Evolutionary conservation across 371 early-diverging fungal species (phyloP), one percentile per base, ranked within the genome.

Genomic region (Mortierella sp.): DNA sequence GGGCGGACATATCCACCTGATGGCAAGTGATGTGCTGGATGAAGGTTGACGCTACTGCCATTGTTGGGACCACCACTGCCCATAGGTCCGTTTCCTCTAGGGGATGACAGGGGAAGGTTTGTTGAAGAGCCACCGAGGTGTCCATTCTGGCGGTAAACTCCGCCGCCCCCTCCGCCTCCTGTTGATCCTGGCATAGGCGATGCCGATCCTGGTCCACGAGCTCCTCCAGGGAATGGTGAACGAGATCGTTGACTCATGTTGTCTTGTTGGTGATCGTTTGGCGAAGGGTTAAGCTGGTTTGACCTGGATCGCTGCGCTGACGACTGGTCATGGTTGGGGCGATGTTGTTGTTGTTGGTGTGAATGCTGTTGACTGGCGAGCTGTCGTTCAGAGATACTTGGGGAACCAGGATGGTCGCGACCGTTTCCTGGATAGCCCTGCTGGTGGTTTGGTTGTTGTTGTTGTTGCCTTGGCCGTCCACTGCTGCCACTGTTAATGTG

Each of bases 1-100:
- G 84, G 84, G 19, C 84, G 84, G n/a, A 83, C 79, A 34, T 83
- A 83, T 1, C 84, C 84, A 10, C 85, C 85, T 24, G 79, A 64
- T 22, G 86, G 71, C 63, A 77, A 40, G 73, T 81, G 80, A 48
- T 67, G 78, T 7, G 70, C 79, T 48, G 86, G 72, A 77, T 69
- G 70, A 67, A 68, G 68, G 75, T 79, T 85, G 61, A 85, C 67
- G 50, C 65, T 64, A 22, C 40, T 10, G 24, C 41, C 47, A 40
- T 58, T 37, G 50, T 40, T 40, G 58, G 45, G 34, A 22, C 50
- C 63, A 40, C 44, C 37, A 31, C 44, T 31, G 66, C 70, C 69
- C 24, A 68, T 55, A n/a, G 58, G 19, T 53, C 43, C 45, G 29
- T 41, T 47, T 24, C 44, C 34, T 9, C 78, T 45, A 22, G 71